Conservation (phyloP, 2,329 filamentous ascomycete species). For the Fusarium ramigenum region DNA sequence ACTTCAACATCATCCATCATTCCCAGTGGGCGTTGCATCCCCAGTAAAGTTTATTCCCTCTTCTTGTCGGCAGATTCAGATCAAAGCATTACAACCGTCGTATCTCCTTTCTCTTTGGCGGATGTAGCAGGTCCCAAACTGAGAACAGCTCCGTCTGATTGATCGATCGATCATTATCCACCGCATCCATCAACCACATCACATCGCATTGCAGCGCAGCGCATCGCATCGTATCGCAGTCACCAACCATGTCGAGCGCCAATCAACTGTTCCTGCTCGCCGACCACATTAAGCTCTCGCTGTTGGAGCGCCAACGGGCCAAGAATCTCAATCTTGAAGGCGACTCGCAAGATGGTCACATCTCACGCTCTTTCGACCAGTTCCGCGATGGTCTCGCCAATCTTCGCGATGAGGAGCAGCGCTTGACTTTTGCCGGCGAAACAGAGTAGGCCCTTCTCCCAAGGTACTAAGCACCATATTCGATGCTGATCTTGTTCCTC, state of each 20-base stretch:
- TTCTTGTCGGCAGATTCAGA: not conserved
- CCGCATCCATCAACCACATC: not conserved
- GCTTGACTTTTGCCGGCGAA: slow-evolving; percentile 71
- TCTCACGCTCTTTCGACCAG: slow-evolving; percentile 87
- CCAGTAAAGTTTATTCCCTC: not conserved
- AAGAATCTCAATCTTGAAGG: slow-evolving; percentile 81
- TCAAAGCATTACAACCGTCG: not conserved
- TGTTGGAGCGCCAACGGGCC: slow-evolving; percentile 90
- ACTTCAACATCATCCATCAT: slow-evolving; percentile 11
- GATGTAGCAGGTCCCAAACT: not conserved
- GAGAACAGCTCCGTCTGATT: not conserved
- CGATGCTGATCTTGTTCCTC: not conserved
- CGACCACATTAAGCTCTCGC: slow-evolving; percentile 95
- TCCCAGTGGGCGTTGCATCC: not conserved
- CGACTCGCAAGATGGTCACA: slow-evolving; percentile 86
- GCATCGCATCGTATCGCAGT: not conserved
- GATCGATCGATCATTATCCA: not conserved
- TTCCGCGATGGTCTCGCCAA: slow-evolving; percentile 81
- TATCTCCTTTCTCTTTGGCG: not conserved
- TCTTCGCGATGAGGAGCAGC: slow-evolving; percentile 70
- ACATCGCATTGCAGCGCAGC: not conserved
- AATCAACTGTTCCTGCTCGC: slow-evolving; percentile 91
- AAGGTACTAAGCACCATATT: not conserved
- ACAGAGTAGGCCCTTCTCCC: slow-evolving; percentile 60
- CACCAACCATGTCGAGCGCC: slow-evolving; percentile 55